phyloP scores from a whole-genome alignment of 306 rosid species.

The Glycine latifolia region DNA sequence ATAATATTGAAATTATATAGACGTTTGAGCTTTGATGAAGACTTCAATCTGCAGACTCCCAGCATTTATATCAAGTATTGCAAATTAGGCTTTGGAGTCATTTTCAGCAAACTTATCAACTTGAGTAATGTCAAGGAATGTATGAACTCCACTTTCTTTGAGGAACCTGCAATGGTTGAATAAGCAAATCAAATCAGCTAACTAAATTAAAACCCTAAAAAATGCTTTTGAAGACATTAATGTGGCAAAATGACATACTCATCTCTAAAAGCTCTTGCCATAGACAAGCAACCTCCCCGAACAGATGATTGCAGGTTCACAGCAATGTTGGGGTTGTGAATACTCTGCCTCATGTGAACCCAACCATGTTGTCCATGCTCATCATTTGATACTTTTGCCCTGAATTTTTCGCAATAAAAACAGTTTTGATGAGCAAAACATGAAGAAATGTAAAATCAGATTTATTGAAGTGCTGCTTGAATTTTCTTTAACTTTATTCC shows the following conservation, averaged over 20 bases:
- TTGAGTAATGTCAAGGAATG: conserved; percentile 64
- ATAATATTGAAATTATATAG: conserved; percentile 7
- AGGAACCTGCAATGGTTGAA: conserved; percentile 64
- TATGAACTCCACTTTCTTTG: conserved; percentile 61
- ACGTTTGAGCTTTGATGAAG: not conserved
- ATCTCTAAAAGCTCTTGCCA: conserved; percentile 73
- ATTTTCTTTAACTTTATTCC: not conserved
- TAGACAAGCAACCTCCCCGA: conserved; percentile 71
- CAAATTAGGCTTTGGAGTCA: conserved; percentile 47
- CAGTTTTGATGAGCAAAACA: not conserved
- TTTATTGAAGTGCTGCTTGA: not conserved
- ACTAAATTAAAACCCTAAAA: not conserved
- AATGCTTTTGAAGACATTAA: conserved; percentile 7
- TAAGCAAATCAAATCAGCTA: conserved; percentile 6
- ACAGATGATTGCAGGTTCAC: conserved; percentile 77
- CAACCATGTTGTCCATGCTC: conserved; percentile 77
- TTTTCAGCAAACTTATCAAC: conserved; percentile 56
- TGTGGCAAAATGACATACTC: conserved; percentile 56
- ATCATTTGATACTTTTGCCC: conserved; percentile 73
- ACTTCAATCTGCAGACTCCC: not conserved
- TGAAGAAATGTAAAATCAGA: not conserved
- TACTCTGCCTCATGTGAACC: conserved; percentile 84
- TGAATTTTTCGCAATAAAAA: conserved; percentile 43
- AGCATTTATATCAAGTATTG: conserved; percentile 2
- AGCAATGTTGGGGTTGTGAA: conserved; percentile 92